These are phyloP conservation scores for Leccinum longicurvipes DNA, from an alignment of 768 basidiomycete genomes.

Conservation along the genomic window DNA sequence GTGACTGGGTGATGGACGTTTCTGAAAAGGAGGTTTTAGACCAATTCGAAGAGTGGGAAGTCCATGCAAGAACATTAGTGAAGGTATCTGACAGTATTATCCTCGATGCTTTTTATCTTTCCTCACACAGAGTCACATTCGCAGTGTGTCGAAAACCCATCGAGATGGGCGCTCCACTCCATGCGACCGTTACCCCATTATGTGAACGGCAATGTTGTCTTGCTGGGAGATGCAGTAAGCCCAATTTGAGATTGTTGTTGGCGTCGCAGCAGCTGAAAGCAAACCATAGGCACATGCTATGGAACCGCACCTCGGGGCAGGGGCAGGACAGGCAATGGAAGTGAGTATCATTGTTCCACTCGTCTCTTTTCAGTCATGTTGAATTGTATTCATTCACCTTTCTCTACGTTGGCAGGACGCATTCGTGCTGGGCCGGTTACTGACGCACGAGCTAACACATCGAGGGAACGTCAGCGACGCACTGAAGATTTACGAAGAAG, in stretches of 20 bases:
- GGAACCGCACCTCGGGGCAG: slow-evolving; percentile 44
- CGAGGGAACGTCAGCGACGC: slow-evolving; percentile 22
- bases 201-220: slow-evolving; percentile 38
- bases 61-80: neutral
- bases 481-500: slow-evolving; percentile 30
- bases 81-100: neutral
- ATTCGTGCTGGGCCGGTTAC: slow-evolving; percentile 28
- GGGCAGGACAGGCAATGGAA: slow-evolving; percentile 50
- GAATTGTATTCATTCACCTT: neutral
- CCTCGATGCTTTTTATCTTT: neutral
- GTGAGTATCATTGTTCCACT: slow-evolving; percentile 21
- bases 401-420: slow-evolving; percentile 20
- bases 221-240: slow-evolving; percentile 49
- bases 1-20: slow-evolving; percentile 28
- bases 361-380: neutral
- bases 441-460: slow-evolving; percentile 20
- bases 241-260: neutral
- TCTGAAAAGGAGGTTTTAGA: slow-evolving; percentile 32
- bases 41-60: slow-evolving; percentile 28
- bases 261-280: neutral
- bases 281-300: slow-evolving; percentile 41
- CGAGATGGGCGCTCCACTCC: slow-evolving; percentile 43
- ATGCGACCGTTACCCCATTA: slow-evolving; percentile 39
- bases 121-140: neutral
- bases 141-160: slow-evolving; percentile 36